These are phyloP conservation scores for Ascochyta fabae DNA, from an alignment of 2,329 filamentous ascomycete genomes.

Conservation along the genomic window DNA sequence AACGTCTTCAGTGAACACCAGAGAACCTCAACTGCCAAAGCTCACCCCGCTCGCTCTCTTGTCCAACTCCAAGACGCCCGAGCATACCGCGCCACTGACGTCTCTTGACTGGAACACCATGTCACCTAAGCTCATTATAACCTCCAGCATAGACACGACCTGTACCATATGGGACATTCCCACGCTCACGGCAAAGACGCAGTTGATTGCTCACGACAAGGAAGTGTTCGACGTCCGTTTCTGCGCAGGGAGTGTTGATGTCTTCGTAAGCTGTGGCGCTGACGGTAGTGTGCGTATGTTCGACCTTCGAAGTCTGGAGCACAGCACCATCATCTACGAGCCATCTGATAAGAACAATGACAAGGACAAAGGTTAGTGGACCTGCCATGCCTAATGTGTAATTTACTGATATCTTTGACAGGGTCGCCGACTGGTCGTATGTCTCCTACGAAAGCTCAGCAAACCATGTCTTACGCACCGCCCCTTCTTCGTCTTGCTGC, in stretches of 20 bases:
- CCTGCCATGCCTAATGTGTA: neutral
- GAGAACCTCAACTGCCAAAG: constrained; percentile 71
- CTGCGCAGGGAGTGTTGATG: constrained; percentile 97
- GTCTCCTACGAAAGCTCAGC: constrained; percentile 76
- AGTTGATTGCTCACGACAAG: constrained; percentile 97
- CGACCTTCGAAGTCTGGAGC: constrained; percentile 91
- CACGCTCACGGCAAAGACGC: constrained; percentile 95
- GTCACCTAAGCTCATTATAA: constrained; percentile 96
- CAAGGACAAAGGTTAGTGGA: constrained; percentile 51
- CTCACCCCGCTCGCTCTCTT: constrained; percentile 89
- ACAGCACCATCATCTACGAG: constrained; percentile 99
- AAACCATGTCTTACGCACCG: constrained; percentile 69
- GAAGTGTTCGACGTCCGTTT: constrained; percentile 99
- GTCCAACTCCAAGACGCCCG: constrained; percentile 97
- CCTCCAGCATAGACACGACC: constrained; percentile 97
- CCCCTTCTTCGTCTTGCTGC: constrained; percentile 83
- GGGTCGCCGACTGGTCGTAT: constrained; percentile 60
- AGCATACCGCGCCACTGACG: constrained; percentile 95
- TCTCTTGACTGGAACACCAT: constrained; percentile 98
- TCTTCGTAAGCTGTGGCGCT: constrained; percentile 96
- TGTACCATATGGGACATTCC: constrained; percentile 99
- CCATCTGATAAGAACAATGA: constrained; percentile 79
- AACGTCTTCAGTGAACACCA: constrained; percentile 67
- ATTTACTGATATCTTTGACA: constrained; percentile 16
- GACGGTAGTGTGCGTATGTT: constrained; percentile 99